Evolutionary conservation across 768 basidiomycete species (phyloP), one percentile per base, ranked within the genome.

Genomic region (Aureoboletus auriporus): DNA sequence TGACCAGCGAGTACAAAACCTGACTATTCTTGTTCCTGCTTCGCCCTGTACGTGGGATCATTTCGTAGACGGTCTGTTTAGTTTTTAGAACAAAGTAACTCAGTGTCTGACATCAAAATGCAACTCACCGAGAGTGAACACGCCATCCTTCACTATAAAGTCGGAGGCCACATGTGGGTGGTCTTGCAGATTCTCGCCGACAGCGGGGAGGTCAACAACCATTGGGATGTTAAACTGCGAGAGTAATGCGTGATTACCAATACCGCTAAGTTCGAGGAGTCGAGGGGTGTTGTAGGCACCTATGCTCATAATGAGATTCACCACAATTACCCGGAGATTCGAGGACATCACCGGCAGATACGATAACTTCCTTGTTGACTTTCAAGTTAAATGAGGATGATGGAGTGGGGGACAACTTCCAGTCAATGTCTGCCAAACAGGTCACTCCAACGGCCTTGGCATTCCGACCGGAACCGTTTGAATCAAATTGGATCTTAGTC

Each of bases 131-230:
- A n/a, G n/a, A n/a, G n/a, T n/a, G n/a, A n/a, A n/a, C n/a, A n/a
- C n/a, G n/a, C n/a, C n/a, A n/a, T n/a, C n/a, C n/a, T n/a, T n/a
- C n/a, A n/a, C n/a, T n/a, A n/a, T n/a, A n/a, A n/a, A n/a, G n/a
- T n/a, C n/a, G 49, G 39, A 58, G 20, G 9, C 20, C n/a, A 59
- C 14, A 31, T 1, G 26, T 20, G 53, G 49, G 17, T 58, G 56
- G 20, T 58, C 57, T 29, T 58, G 57, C 34, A 58, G 34, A 35
- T 58, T 58, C 47, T 60, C 53, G 9, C 57, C 57, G 6, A 58
- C 57, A 29, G 39, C n/a, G 4, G 57, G 57, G 27, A 58, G 57
- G 12, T 49, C 6, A 5, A 60, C 41, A n/a, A 56, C 9, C 0
- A 35, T 17, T 10, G 37, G 30, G 26, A 56, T 56, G 37, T 46